Evolutionary conservation across 2,329 filamentous ascomycete species (phyloP).

Genomic region (Fusarium multiceps): DNA sequence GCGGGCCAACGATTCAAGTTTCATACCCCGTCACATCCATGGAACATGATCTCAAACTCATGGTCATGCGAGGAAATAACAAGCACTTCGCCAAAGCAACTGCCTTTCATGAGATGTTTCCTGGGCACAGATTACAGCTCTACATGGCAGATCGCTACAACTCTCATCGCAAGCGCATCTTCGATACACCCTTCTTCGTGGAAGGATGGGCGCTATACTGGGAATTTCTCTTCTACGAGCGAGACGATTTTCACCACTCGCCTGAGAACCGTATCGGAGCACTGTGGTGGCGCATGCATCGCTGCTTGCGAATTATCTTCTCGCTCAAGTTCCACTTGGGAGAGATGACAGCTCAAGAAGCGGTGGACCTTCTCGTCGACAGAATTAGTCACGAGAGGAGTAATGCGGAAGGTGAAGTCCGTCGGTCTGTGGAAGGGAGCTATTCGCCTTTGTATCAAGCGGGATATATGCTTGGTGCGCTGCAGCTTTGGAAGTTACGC

Average conservation of each 20-base stretch:
- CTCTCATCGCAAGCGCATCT: slow-evolving; percentile 27
- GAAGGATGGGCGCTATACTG: slow-evolving; percentile 36
- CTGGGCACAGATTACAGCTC: slow-evolving; percentile 21
- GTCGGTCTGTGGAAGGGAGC: slow-evolving; percentile 28
- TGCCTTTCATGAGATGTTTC: slow-evolving; percentile 35
- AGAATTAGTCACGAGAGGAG: slow-evolving; percentile 28
- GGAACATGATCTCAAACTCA: slow-evolving; percentile 34
- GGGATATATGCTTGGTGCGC: slow-evolving; percentile 29
- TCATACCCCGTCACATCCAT: slow-evolving; percentile 25
- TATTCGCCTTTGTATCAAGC: slow-evolving; percentile 34
- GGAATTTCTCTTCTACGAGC: slow-evolving; percentile 30
- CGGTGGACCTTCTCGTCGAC: slow-evolving; percentile 18
- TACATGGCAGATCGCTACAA: slow-evolving; percentile 36
- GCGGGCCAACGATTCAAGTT: slow-evolving; percentile 22
- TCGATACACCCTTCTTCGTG: slow-evolving; percentile 30
- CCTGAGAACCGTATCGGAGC: slow-evolving; percentile 31
- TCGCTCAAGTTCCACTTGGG: slow-evolving; percentile 29
- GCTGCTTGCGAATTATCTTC: slow-evolving; percentile 23
- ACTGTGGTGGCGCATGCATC: slow-evolving; percentile 37
- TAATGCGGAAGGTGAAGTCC: slow-evolving; percentile 28
- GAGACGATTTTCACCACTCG: slow-evolving; percentile 29
- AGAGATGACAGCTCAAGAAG: slow-evolving; percentile 34
- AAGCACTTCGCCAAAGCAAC: slow-evolving; percentile 29
- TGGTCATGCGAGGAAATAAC: slow-evolving; percentile 35
- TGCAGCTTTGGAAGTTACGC: slow-evolving; percentile 31